phyloP scores from a whole-genome alignment of 345 rosid species.

The Jatropha curcas region DNA sequence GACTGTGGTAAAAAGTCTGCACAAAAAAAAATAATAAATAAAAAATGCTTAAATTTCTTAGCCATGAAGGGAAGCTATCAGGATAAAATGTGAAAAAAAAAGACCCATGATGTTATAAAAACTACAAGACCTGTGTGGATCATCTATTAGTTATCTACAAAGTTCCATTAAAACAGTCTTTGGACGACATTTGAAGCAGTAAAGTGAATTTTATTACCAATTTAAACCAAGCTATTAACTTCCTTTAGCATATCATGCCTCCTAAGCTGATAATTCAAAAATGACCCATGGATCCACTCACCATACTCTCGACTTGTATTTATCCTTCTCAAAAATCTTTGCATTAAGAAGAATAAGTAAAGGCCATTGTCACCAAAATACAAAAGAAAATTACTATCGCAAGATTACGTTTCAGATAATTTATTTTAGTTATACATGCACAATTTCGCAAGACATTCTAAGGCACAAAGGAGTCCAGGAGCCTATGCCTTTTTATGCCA shows the following conservation, averaged over 20 bases:
- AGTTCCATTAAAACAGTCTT: not conserved
- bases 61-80: not conserved
- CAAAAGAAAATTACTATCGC: too few species aligned
- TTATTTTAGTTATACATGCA: too few species aligned
- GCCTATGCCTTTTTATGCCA: too few species aligned
- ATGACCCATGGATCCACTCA: not conserved
- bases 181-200: not conserved
- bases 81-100: not conserved
- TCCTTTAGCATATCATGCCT: not conserved
- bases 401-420: too few species aligned
- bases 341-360: too few species aligned
- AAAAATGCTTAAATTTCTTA: not conserved
- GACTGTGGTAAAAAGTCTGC: slow-evolving; percentile 99
- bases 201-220: not conserved
- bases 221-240: not conserved
- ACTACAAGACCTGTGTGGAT: not conserved
- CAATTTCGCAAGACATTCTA: too few species aligned
- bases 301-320: too few species aligned
- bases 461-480: too few species aligned
- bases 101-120: not conserved
- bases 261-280: not conserved
- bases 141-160: not conserved
- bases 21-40: slow-evolving; percentile 11
- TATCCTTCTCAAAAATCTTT: too few species aligned
- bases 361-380: too few species aligned